These are phyloP conservation scores for Sabuloglossum arenarium DNA, from an alignment of 495 filamentous ascomycete genomes.

Conservation along the genomic window DNA sequence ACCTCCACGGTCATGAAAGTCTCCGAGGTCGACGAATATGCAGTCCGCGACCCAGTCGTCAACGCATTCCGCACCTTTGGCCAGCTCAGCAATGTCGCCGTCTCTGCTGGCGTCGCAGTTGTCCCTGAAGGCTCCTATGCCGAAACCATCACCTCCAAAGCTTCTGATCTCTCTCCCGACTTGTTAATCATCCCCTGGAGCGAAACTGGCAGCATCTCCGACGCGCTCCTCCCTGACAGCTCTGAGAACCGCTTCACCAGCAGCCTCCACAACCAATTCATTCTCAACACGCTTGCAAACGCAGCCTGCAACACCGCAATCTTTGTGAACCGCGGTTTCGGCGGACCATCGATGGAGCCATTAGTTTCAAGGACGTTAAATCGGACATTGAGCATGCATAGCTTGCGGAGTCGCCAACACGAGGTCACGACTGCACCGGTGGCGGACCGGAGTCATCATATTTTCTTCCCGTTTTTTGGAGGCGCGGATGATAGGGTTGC, in stretches of 20 bases:
- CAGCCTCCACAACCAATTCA: conserved; percentile 31
- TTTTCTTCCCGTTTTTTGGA: conserved; percentile 78
- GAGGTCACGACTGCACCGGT: conserved; percentile 26
- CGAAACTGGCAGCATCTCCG: conserved; percentile 48
- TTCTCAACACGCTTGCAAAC: conserved; percentile 37
- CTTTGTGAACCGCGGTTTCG: conserved; percentile 58
- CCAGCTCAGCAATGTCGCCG: conserved; percentile 62
- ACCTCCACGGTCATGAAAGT: conserved; percentile 91
- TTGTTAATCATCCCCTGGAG: conserved; percentile 84
- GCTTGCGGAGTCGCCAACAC: conserved; percentile 32
- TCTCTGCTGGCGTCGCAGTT: conserved; percentile 59
- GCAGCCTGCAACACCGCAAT: conserved; percentile 53
- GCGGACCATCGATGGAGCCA: conserved; percentile 19
- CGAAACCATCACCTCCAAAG: conserved; percentile 46
- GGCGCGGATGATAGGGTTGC: conserved; percentile 70
- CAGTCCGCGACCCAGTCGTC: conserved; percentile 64
- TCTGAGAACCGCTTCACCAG: conserved; percentile 28
- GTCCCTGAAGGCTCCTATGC: conserved; percentile 60
- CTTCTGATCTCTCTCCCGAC: conserved; percentile 47
- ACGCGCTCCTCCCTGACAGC: conserved; percentile 17
- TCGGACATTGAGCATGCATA: conserved; percentile 33
- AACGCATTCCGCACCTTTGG: conserved; percentile 85
- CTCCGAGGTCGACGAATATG: conserved; percentile 57
- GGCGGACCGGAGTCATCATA: conserved; percentile 52
- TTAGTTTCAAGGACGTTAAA: neutral